These are phyloP conservation scores for Allodekkera sacchari DNA, from an alignment of 805 yeast genomes.

Conservation along the genomic window DNA sequence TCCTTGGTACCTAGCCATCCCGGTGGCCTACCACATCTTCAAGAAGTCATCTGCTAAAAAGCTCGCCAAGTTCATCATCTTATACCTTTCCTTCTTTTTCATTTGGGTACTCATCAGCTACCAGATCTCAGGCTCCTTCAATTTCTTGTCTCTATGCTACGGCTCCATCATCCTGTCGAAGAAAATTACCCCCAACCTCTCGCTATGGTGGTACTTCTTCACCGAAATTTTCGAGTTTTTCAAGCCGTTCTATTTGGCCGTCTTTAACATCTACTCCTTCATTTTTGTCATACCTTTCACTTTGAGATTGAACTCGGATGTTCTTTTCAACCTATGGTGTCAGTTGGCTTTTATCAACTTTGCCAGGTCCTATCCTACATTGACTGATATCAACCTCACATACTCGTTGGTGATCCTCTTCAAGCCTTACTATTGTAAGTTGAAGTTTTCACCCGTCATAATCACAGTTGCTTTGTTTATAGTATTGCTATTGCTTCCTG, in stretches of 20 bases:
- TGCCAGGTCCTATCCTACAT: constrained; percentile 78
- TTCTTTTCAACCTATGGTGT: constrained; percentile 32
- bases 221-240: constrained; percentile 91
- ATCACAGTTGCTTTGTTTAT: constrained; percentile 19
- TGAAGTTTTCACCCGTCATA: constrained; percentile 23
- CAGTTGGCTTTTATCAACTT: constrained; percentile 38
- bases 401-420: constrained; percentile 24
- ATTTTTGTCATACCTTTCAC: constrained; percentile 69
- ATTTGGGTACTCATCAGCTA: constrained; percentile 27
- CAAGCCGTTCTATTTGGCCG: constrained; percentile 70
- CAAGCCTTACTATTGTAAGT: constrained; percentile 17
- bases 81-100: background rate
- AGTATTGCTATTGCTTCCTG: constrained; percentile 61
- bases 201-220: constrained; percentile 98
- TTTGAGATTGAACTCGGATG: constrained; percentile 40
- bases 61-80: background rate
- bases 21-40: constrained; percentile 33
- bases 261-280: constrained; percentile 69
- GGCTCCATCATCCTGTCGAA: constrained; percentile 50
- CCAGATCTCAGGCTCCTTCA: constrained; percentile 30
- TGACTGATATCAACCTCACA: constrained; percentile 57
- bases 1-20: constrained; percentile 53
- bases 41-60: background rate
- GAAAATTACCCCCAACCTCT: constrained; percentile 82
- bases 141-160: constrained; percentile 47